These are phyloP conservation scores for Pyronema domesticum DNA, from an alignment of 495 filamentous ascomycete species.

Conservation along the genomic window DNA sequence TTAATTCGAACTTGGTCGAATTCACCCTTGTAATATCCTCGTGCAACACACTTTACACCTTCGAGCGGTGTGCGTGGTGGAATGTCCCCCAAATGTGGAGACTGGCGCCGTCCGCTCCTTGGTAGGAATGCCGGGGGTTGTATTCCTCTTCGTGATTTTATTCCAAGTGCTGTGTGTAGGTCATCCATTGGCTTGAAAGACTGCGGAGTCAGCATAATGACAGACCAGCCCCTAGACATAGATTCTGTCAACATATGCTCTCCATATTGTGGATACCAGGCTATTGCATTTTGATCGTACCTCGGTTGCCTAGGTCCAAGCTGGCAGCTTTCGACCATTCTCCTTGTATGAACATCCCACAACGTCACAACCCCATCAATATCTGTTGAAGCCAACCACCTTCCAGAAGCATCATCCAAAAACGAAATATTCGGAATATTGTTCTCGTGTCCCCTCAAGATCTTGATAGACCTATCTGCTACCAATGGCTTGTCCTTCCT, in stretches of 20 bases:
- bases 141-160: too few relatives aligned
- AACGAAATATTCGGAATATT: slow-evolving; percentile 76
- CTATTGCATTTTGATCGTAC: not conserved
- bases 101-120: not conserved
- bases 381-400: slow-evolving; percentile 56
- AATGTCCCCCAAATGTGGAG: not conserved
- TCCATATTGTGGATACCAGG: not conserved
- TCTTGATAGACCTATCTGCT: slow-evolving; percentile 16
- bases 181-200: slow-evolving; percentile 18
- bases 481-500: slow-evolving; percentile 6
- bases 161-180: slow-evolving; percentile 20
- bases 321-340: slow-evolving; percentile 15
- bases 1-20: not conserved
- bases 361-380: slow-evolving; percentile 47
- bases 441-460: slow-evolving; percentile 15
- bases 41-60: not conserved
- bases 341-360: slow-evolving; percentile 37
- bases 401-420: slow-evolving; percentile 43
- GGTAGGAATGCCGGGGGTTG: not conserved
- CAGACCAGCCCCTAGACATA: slow-evolving; percentile 17
- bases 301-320: slow-evolving; percentile 3
- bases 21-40: not conserved
- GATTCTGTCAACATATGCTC: not conserved
- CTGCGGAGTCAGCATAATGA: slow-evolving; percentile 21
- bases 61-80: slow-evolving; percentile 1